Base-by-base conservation (phyloP, 2,329 filamentous ascomycete species). In the Ophiostoma ips region DNA sequence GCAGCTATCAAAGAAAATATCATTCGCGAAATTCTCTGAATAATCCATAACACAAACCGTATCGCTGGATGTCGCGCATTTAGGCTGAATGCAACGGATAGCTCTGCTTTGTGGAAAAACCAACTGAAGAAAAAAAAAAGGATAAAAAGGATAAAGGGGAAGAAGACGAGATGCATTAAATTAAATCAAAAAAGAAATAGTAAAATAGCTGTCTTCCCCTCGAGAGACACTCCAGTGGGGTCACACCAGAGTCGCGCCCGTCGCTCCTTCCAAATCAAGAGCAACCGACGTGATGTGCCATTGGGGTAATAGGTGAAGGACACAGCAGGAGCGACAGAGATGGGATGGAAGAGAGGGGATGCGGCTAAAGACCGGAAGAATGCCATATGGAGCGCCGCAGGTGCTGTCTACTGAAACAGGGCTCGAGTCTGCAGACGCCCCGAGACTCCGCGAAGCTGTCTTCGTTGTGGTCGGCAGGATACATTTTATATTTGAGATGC, bases 21-120 rank as follows among this genome's bases (percentile, higher is more conserved):
- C 12, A 38, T 38, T 38, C n/a, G 8, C 16, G 24, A n/a, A 16
- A 40, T 21, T 40, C 16, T 10, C 9, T 13, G n/a, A n/a, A 40
- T 40, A 40, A 40, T n/a, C 9, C 19, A n/a, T n/a, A n/a, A 13
- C 13, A 16, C 28, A n/a, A 24, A 28, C 16, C 12, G 18, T 7
- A n/a, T 28, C 16, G 8, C 37, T 5, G 1, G 6, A 31, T 33
- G n/a, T n/a, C n/a, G n/a, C 5, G n/a, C 18, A 46, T 46, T 46
- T 46, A 46, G 44, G 31, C 44, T 46, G 18, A 46, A 46, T 35
- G 13, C 31, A 21, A 18, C 31, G 44, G 44, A n/a, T 36, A 46
- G 45, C 45, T 36, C 19, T 28, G 45, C 15, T 47, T 36, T 16
- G 33, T 47, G 34, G 46, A 38, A 47, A 37, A 46, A 37, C 28